Base-by-base conservation (phyloP, 108 stramenopile genomes). In the Nitzschia putrida region DNA sequence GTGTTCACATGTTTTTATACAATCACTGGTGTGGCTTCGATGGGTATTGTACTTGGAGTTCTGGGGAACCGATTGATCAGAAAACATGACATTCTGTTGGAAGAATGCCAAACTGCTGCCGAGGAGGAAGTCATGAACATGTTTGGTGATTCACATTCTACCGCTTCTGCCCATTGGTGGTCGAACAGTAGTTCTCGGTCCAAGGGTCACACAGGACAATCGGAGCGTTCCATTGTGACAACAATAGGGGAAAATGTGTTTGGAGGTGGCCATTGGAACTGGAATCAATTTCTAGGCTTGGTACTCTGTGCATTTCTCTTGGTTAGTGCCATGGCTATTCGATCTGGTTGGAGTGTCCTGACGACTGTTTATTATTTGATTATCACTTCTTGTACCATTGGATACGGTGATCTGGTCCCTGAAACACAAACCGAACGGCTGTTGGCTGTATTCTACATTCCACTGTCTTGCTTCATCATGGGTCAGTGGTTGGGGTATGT, bases 401-500 rank as follows among this genome's bases (percentile, higher is more conserved):
- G 78, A 41, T 83, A 79, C 47, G 82, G 82, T 1, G 82, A 83
- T 57, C 44, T 79, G 20, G 22, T 39, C 3, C 61, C 61, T 1
- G 44, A 44, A 47, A 38, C 67, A 12, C 53, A 68, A 11, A 39
- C 41, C 12, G 55, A 68, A 57, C 7, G 38, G 22, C 11, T 63
- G 44, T 16, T 69, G 43, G 80, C 80, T 45, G 52, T 90, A 2
- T 4, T 85, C 10, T 85, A 83, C 50, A 82, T 90, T 43, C 86
- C 85, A 25, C 40, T 87, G 11, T 73, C 80, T 24, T 85, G 85
- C 14, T 84, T 64, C 7, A 64, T 70, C n/a, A 76, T 82, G 68
- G 85, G 87, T 26, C 63, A 81, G 42, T 83, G 74, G 22, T 66
- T 91, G 18, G 80, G 79, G 13, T 50, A 64, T 41, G 58, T 85